Percentiles rank a stretch among this genome's conserved stretches.
Evolutionary conservation across 148 eudicot species (phyloP).

Genomic region (Amaranthus palmeri): DNA sequence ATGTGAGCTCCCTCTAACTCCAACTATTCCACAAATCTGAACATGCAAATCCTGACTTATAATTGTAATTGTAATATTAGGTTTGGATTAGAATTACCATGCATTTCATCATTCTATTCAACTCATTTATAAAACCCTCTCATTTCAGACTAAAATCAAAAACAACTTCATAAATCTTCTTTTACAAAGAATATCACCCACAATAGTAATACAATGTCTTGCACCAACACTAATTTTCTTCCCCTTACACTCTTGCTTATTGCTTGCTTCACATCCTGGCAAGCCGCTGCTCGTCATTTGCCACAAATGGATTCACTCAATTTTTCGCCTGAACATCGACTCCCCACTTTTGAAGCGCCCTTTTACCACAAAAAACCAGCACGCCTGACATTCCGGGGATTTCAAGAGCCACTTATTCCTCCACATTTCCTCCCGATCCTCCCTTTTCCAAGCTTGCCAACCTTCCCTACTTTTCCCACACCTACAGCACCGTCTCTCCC

Average conservation of each 20-base stretch:
- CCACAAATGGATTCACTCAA: neutral
- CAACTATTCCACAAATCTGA: constrained; percentile 1
- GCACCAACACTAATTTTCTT: no score
- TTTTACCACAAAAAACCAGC: neutral
- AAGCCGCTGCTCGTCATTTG: constrained; percentile 9
- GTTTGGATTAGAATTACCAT: constrained; percentile 21
- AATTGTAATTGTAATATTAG: neutral
- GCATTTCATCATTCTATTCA: constrained; percentile 9
- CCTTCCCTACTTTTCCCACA: constrained; percentile 12
- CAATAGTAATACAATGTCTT: no score
- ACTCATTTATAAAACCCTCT: constrained; percentile 11
- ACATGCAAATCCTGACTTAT: constrained; percentile 18
- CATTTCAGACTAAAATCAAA: neutral
- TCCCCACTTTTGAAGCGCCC: constrained; percentile 2
- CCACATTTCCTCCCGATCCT: constrained; percentile 24
- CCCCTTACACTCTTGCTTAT: neutral
- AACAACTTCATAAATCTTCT: neutral
- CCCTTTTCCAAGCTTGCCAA: constrained; percentile 24
- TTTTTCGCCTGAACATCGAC: neutral
- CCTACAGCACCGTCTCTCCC: neutral
- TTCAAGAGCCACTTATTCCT: constrained; percentile 25
- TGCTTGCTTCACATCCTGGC: constrained; percentile 1
- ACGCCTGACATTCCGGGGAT: constrained; percentile 14
- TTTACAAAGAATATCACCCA: no score
- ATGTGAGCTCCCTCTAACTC: constrained; percentile 13